phyloP scores from a whole-genome alignment of 441 rosid species.

The Viola pubescens region DNA sequence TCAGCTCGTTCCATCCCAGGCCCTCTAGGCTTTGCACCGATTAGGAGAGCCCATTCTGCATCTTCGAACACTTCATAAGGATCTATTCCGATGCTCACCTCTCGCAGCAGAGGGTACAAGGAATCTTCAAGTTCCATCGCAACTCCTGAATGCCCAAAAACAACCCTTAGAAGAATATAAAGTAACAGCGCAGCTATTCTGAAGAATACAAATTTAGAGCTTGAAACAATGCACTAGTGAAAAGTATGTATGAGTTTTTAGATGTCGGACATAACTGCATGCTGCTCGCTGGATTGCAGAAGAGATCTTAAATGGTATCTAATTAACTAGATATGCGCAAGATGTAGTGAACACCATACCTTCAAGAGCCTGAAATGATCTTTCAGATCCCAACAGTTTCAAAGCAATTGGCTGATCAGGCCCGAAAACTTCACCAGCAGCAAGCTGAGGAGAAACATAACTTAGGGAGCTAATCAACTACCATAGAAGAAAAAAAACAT shows the following conservation, averaged over 20 bases:
- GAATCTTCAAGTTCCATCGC: constrained; percentile 99
- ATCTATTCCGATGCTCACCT: constrained; percentile 72
- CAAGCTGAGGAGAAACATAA: constrained; percentile 48
- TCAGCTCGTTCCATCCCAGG: constrained; percentile 95
- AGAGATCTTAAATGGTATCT: background rate
- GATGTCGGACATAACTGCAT: background rate
- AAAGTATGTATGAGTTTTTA: too few relatives aligned
- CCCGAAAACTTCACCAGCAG: constrained; percentile 90
- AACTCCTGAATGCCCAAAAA: constrained; percentile 44
- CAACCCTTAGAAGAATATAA: constrained; percentile 4
- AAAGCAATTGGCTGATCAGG: constrained; percentile 81
- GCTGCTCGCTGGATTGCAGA: background rate
- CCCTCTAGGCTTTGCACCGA: constrained; percentile 97
- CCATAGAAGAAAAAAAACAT: background rate
- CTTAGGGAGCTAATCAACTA: background rate
- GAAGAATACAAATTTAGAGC: background rate
- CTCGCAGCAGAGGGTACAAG: constrained; percentile 81
- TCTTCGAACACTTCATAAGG: constrained; percentile 82
- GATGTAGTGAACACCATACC: constrained; percentile 28
- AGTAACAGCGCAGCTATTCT: background rate
- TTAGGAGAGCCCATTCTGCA: constrained; percentile 90
- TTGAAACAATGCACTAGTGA: background rate
- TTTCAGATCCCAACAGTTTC: constrained; percentile 86
- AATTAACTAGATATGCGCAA: background rate
- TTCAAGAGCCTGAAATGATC: constrained; percentile 87